Evolutionary conservation across 2,329 filamentous ascomycete species (phyloP), one percentile per base, ranked within the genome.

Genomic region (Apiospora koreana): DNA sequence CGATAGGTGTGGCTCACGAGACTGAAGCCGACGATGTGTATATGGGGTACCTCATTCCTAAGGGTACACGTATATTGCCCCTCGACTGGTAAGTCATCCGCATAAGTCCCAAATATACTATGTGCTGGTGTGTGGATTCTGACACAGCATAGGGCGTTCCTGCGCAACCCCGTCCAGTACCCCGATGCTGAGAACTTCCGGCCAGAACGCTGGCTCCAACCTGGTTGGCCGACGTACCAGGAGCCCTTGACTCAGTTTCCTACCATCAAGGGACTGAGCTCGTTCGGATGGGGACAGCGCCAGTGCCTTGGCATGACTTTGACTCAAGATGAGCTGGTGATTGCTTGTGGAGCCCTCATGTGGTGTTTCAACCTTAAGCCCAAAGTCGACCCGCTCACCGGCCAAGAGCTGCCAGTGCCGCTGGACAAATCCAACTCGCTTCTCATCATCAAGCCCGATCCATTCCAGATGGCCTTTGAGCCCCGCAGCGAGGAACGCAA

Each of bases 361-460:
- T 88, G 80, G 80, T 78, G 76, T 68, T 81, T 81, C 72, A 80
- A 78, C 67, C 83, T 84, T 69, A 82, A 81, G 72, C 73, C 70
- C 38, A 88, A 88, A 80, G 76, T 82, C 3, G 80, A 86, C 69
- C 79, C 83, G 0, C 69, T 72, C 1, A 83, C 84, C 1, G 81
- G 82, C 3, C 50, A 75, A 18, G 78, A 83, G 42, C 76, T 85
- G 4, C 81, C 83, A 5, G 82, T 86, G 0, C 82, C 83, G 0
- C 72, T 83, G 4, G 77, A 86, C 76, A 86, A 86, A 79, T 86
- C 82, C 50, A 88, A 87, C 75, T 87, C 85, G 5, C 79, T 88
- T 16, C 81, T 88, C n/a, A 88, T 88, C 74, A 83, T 88, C 79
- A 88, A 88, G 80, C 86, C 86, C 0, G 85, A 88, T 71, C 81